Percentiles rank a stretch among this genome's conserved stretches.
Conservation (phyloP, 129 eudicot species). For the Mikania micrantha region DNA sequence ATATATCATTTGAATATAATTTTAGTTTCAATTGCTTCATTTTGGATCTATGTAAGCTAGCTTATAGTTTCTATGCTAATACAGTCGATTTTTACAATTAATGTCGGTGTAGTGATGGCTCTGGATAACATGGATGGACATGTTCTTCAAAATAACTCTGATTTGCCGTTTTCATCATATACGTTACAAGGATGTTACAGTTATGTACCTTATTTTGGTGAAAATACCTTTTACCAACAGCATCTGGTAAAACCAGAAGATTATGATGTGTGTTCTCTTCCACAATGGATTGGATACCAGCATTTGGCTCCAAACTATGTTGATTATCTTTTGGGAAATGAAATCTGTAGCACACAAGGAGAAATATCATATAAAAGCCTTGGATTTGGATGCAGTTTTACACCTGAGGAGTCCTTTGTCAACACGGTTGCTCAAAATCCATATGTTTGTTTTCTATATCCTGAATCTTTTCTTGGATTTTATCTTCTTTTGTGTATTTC, state of each 20-base stretch:
- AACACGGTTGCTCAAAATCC: constrained; percentile 22
- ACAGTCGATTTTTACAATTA: constrained; percentile 2
- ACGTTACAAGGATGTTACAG: constrained; percentile 20
- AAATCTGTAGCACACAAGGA: constrained; percentile 25
- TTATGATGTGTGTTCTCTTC: constrained; percentile 16
- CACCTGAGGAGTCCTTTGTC: constrained; percentile 16
- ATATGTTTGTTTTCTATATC: constrained; percentile 14
- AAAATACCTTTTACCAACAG: constrained; percentile 25
- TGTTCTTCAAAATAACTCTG: not conserved
- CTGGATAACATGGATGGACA: constrained; percentile 32
- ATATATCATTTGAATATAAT: constrained; percentile 1
- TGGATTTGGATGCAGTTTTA: constrained; percentile 27
- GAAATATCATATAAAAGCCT: constrained; percentile 8
- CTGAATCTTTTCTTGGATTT: constrained; percentile 11
- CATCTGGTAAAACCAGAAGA: constrained; percentile 21
- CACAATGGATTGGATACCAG: constrained; percentile 39
- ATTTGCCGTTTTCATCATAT: constrained; percentile 27
- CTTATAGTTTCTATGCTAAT: constrained; percentile 9
- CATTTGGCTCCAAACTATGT: constrained; percentile 39
- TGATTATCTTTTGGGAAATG: constrained; percentile 41
- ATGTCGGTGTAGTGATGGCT: constrained; percentile 25
- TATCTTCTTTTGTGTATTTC: not conserved
- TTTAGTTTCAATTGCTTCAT: not conserved
- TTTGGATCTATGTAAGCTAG: not conserved
- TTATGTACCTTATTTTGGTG: constrained; percentile 25